Conservation (phyloP, 2,329 filamentous ascomycete species). For the Fusarium stilboides region DNA sequence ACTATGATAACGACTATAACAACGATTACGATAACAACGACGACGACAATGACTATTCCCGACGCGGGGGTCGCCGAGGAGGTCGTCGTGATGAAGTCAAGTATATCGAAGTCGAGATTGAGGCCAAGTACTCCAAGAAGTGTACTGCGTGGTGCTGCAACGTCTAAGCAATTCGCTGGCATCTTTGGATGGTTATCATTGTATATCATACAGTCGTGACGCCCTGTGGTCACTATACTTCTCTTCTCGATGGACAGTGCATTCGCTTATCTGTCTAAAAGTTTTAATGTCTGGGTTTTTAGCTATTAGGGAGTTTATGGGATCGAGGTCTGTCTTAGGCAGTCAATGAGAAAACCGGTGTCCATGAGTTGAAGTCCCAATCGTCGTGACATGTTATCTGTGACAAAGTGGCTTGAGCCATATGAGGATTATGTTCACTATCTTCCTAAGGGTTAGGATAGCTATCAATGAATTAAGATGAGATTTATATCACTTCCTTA, state of each 20-base stretch:
- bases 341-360: slow-evolving; percentile 7
- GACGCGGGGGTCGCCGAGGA: neutral
- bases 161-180: slow-evolving; percentile 1
- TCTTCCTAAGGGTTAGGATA: neutral
- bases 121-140: slow-evolving; percentile 29
- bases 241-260: slow-evolving; percentile 8
- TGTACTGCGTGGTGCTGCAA: slow-evolving; percentile 36
- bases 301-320: neutral
- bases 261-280: slow-evolving; percentile 12
- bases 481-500: too few species aligned
- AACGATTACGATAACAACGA: neutral
- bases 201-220: slow-evolving; percentile 8
- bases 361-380: neutral
- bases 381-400: neutral
- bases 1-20: neutral
- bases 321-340: slow-evolving; percentile 1
- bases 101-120: slow-evolving; percentile 30
- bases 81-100: slow-evolving; percentile 10
- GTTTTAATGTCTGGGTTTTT: slow-evolving; percentile 1
- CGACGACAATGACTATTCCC: neutral
- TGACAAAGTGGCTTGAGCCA: neutral
- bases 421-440: neutral
- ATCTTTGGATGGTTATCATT: neutral
- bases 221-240: slow-evolving; percentile 10
- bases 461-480: neutral